Evolutionary conservation across 2,329 filamentous ascomycete species (phyloP).

Genomic region (Ambrosiella cleistominuta): DNA sequence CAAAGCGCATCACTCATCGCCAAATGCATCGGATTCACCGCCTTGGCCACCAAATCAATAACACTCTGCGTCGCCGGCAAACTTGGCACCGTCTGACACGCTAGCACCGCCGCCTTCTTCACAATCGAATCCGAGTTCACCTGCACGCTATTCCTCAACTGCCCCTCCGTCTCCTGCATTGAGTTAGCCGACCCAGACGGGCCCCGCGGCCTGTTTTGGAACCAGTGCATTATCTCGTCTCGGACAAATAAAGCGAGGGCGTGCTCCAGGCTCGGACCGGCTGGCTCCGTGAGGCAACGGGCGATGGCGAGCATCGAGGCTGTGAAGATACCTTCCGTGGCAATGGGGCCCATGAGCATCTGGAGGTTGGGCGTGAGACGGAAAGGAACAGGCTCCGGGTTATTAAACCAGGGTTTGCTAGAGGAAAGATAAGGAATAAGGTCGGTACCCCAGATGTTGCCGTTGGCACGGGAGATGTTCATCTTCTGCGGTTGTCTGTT

Average conservation of each 20-base stretch:
- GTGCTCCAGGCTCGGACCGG: constrained; percentile 73
- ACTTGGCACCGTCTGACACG: constrained; percentile 59
- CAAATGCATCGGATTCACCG: constrained; percentile 80
- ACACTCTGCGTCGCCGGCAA: constrained; percentile 93
- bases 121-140: constrained; percentile 81
- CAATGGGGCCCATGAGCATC: constrained; percentile 85
- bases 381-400: constrained; percentile 92
- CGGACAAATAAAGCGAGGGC: constrained; percentile 87
- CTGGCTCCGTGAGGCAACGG: constrained; percentile 73
- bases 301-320: constrained; percentile 92
- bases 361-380: constrained; percentile 91
- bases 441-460: constrained; percentile 93
- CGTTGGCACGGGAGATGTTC: constrained; percentile 69
- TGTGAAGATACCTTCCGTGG: constrained; percentile 92
- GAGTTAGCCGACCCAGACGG: constrained; percentile 20
- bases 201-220: constrained; percentile 49
- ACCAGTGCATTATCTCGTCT: constrained; percentile 97
- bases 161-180: constrained; percentile 34
- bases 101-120: constrained; percentile 72
- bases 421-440: constrained; percentile 78
- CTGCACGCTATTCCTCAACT: constrained; percentile 64
- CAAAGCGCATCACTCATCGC: constrained; percentile 80
- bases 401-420: constrained; percentile 77
- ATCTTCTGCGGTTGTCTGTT: constrained; percentile 92
- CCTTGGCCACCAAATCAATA: constrained; percentile 82